Base-by-base conservation (phyloP, 495 filamentous ascomycete species). In the Aspergillus sparsus region DNA sequence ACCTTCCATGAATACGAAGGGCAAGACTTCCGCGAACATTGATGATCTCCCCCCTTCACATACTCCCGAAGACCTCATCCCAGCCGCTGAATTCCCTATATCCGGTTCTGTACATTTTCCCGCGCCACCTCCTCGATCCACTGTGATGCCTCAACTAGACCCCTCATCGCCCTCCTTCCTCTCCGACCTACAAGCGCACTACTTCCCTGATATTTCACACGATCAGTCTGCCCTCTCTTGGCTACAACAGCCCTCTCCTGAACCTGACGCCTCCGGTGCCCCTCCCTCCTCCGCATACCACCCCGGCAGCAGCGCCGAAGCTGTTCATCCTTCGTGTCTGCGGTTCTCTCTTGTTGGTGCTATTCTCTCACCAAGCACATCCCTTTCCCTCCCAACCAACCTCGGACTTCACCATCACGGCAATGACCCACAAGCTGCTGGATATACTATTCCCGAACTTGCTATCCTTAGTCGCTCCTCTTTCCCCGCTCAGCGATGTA, bases 331-430 rank as follows among this genome's bases (percentile, higher is more conserved):
- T 0, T 87, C 90, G 0, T 81, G 86, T 15, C 78, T 98, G 39
- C 91, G 94, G 47, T 98, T 98, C 80, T 88, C 92, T 67, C 93
- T 98, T 66, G 82, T 79, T 12, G 94, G 92, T 49, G 75, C 76
- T 1, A 79, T 98, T 0, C 77, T 98, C 27, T 82, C 93, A 0
- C 94, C 94, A 1, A 79, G 84, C 31, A 83, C 82, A 6, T 84
- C 91, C 10, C 81, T 89, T 49, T 79, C 82, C 7, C 83, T 98
- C 21, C 87, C 93, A 0, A 81, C 82, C 2, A 86, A 81, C 12
- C 81, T 88, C 31, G 94, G 94, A 2, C 80, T 98, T 41, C 94
- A 98, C 72, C 94, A 98, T 71, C 94, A 98, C 71, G 92, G 87
- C 61, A 86, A 95, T 46, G 92, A 95, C 7, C 94, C 94, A 11